A percentile compares a stretch with the other conserved stretches of the same genome.
Evolutionary conservation across 2,329 filamentous ascomycete species (phyloP).

Genomic region (Fusarium nurragi): DNA sequence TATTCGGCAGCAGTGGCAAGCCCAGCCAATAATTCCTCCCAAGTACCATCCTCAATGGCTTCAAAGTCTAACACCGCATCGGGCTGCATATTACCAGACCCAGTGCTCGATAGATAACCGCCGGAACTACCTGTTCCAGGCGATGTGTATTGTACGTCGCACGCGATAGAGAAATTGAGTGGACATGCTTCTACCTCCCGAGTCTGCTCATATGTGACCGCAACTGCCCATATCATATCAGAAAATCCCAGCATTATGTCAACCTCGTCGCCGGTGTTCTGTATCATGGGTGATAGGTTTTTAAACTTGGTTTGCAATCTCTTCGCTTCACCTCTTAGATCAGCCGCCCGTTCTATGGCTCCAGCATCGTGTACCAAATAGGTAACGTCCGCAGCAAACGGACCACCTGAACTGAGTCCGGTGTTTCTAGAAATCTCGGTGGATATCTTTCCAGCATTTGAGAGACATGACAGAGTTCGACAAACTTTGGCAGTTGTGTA

Average conservation of each 20-base stretch:
- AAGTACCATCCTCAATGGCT: slow-evolving; percentile 1
- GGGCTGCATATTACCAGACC: not conserved
- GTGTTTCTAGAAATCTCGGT: not conserved
- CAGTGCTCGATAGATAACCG: slow-evolving; percentile 9
- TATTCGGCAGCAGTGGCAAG: not conserved
- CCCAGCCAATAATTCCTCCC: slow-evolving; percentile 8
- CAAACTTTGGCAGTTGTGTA: slow-evolving; percentile 18
- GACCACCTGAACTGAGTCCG: not conserved
- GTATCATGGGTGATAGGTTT: not conserved
- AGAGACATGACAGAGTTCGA: slow-evolving; percentile 8
- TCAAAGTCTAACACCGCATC: not conserved
- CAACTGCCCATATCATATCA: slow-evolving; percentile 15
- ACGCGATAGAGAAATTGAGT: not conserved
- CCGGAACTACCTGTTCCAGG: not conserved
- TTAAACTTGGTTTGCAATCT: slow-evolving; percentile 2
- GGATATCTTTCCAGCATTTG: slow-evolving; percentile 14
- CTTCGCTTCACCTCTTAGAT: not conserved
- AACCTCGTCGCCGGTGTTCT: not conserved
- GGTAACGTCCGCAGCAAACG: not conserved
- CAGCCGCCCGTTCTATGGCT: not conserved
- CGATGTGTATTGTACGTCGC: not conserved
- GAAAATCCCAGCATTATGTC: slow-evolving; percentile 10
- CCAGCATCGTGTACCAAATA: not conserved
- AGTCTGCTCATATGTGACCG: not conserved
- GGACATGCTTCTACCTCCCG: not conserved